Evolutionary conservation across 2,329 filamentous ascomycete genomes (phyloP), one percentile per base, ranked within the genome.

Genomic region (Neophaeococcomyces mojaviensis): DNA sequence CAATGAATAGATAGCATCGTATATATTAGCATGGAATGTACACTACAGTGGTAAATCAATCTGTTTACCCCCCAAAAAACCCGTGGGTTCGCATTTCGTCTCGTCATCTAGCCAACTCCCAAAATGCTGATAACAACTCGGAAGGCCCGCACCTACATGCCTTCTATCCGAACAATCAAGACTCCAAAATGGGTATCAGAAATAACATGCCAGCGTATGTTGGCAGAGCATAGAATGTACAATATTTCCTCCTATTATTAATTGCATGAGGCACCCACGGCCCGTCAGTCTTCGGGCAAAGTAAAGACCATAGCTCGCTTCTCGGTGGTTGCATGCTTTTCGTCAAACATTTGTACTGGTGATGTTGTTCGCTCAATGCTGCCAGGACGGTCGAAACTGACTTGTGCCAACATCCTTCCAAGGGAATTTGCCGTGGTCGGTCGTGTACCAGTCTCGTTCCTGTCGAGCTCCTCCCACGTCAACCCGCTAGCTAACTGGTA

Each of bases 401-500:
- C 51, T 26, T 41, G 40, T 39, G 52, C 47, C 36, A 57, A 35
- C 18, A 57, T 44, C 32, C 53, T 47, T 13, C 47, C 51, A 32
- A 56, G 32, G 24, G 54, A 52, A 20, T 55, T 49, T 18, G 45
- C 50, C 19, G 39, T 39, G 3, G 8, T 28, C 33, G 15, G 48
- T 45, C 18, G 40, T 34, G 28, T 9, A 37, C 7, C 31, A 36
- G n/a, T 24, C n/a, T 47, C 36, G 10, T 20, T 33, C 16, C 64
- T 66, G 35, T 69, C 57, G 5, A 49, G 47, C 24, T 54, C 53
- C 32, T 54, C 50, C 49, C 50, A 54, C 10, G 52, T 40, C 7
- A 56, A 35, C 8, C 66, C 68, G 42, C 70, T 58, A 5, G 61
- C 59, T 8, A 66, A 38, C 34, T 67, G 67, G 53, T 69, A 70